Evolutionary conservation across 2,329 filamentous ascomycete genomes (phyloP), one percentile per base, ranked within the genome.

Genomic region (Biscogniauxia mediterranea): DNA sequence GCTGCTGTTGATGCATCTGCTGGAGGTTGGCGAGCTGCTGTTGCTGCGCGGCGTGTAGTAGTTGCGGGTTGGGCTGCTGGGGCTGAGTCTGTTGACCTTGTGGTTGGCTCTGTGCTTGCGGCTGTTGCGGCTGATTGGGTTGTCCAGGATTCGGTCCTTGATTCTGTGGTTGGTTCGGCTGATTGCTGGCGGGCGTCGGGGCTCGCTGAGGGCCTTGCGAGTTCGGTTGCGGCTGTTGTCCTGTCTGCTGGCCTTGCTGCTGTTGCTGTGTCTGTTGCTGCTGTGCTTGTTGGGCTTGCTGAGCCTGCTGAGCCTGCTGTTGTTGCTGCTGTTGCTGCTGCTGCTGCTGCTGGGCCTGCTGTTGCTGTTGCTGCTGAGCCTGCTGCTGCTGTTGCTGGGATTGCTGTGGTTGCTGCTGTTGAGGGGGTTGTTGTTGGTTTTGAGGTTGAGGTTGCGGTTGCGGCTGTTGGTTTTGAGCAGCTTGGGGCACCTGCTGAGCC

Each of bases 91-190:
- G 68, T n/a, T 69, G 67, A 64, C 69, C 68, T 32, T 66, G 61
- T 46, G 71, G 69, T 55, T 73, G 75, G 17, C 66, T 61, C 58
- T 74, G 72, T 1, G 58, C 64, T 38, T 68, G 70, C 6, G 63
- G 66, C 54, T 71, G 73, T 49, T 71, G 72, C 26, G 70, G 71
- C 51, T 67, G 79, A 71, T 58, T 70, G 57, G 64, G 56, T 59
- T 70, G 67, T 72, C 74, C 64, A 75, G 79, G 38, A 76, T 64
- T 67, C 51, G 69, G 65, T 52, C 66, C 63, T 52, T 69, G 69
- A 25, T 64, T 71, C 38, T 72, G 79, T 32, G 78, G 78, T 56
- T 81, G 79, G 60, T 79, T 79, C 11, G 67, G 60, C 26, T 71
- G 71, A 17, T 61, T 56, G 9, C 65, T 64, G 4, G 67, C 63